Evolutionary conservation across 2,329 filamentous ascomycete species (phyloP), one percentile per base, ranked within the genome.

Genomic region (Aspergillus felis): DNA sequence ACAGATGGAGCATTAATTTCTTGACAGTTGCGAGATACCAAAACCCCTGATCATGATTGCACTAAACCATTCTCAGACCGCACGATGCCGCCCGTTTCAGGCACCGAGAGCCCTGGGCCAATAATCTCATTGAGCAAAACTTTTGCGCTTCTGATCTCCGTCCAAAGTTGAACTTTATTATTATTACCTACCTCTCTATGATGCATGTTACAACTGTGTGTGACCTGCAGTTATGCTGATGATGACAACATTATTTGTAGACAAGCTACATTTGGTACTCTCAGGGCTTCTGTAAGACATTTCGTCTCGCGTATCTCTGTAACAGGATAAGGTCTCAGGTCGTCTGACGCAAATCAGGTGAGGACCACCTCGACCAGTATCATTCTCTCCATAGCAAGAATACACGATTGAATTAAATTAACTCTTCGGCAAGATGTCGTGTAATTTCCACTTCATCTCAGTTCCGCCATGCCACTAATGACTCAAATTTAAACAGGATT

Each of bases 1-100:
- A 38, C 3, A 38, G 14, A 38, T 38, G 32, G 14, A 38, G 14
- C 5, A 38, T 22, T 22, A 9, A n/a, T 49, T 28, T 49, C 28
- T n/a, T 24, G 12, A 17, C 24, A 2, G 24, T 49, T 9, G 12
- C 7, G 24, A 38, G 14, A 17, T 38, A 17, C 14, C 5, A 14
- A n/a, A 17, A 28, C 47, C 53, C 57, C 57, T 56, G 54, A 50
- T 10, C 28, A 17, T 35, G 22, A 22, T 22, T 22, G 22, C 53
- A 25, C 57, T 56, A 58, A 53, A 9, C 57, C 44, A 5, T 7
- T 32, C 32, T 7, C 29, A 50, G 56, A 27, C 42, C 22, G 27
- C 41, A 51, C 53, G 47, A 51, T 38, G 49, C 53, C 24, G 42
- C 57, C 52, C 57, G 57, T 58, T 58, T 58, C 57, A 58, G 57